Evolutionary conservation across 768 basidiomycete species (phyloP), one percentile per base, ranked within the genome.

Genomic region (Fibroporia radiculosa): DNA sequence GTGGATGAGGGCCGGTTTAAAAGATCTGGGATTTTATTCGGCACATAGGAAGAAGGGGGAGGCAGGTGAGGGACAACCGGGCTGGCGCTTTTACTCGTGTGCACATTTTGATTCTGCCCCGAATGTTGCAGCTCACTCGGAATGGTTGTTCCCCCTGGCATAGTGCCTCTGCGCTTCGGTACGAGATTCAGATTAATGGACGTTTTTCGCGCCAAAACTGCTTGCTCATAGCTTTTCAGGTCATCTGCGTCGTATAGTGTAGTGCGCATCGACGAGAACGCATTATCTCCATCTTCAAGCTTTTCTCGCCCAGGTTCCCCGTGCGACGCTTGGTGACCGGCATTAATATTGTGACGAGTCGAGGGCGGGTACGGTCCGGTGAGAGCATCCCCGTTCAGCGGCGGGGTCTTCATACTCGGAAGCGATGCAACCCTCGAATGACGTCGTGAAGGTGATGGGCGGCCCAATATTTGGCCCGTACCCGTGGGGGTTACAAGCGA

Each of bases 151-250:
- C 53, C 62, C 62, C 60, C 57, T 8, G 28, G 31, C 25, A 44
- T 42, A 12, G 55, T 56, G 3, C 56, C 54, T 31, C 60, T 54
- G 14, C 61, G 50, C 22, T 67, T 68, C 37, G 75, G 72, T 11
- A 71, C 69, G 22, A 84, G 61, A 51, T 74, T 81, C 31, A 86
- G 59, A 46, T 67, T 73, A 45, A 75, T 71, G 1, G 80, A 74
- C 18, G 82, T 69, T 56, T 73, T 80, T 41, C 82, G 68, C 25
- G 85, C 84, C 42, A 85, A 62, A 13, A 88, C 78, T 3, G 86
- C 86, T 32, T 82, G 82, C 56, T 86, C 82, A 47, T 89, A 89
- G 45, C 75, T 75, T 47, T 73, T 66, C 49, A 89, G 51, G 53
- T 88, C 85, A 12, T 89, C 85, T 33, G 67, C 56, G 29, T 67